Evolutionary conservation across 192 early-diverging fungal genomes (phyloP), one percentile per base, ranked within the genome.

Genomic region (Lobosporangium transversale): DNA sequence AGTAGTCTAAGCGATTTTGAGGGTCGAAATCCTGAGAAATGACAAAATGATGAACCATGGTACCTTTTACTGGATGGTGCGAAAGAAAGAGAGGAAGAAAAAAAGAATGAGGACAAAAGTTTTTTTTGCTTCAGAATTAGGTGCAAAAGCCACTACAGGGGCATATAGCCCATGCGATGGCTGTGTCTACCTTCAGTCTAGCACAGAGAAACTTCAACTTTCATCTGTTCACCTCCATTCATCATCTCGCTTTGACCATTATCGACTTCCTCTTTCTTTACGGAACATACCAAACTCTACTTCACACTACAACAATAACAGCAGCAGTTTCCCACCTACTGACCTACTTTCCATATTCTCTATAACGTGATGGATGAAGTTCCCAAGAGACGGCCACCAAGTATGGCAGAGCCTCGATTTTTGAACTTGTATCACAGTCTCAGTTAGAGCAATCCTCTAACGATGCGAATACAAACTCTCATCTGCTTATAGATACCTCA

Each of bases 401-500:
- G 73, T 76, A 76, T 18, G 50, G 12, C 24, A 7, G 4, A 35
- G 43, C 30, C 20, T 15, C 26, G 45, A 8, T 32, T 29, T 23
- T 47, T n/a, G n/a, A n/a, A n/a, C n/a, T 40, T 47, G 21, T 24
- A 48, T 37, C 50, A 32, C 4, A 31, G 6, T 35, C 10, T 37
- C 24, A 26, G n/a, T 10, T 17, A n/a, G 18, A 15, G 29, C 33
- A 35, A 6, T 3, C 12, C 15, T 26, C 14, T 5, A 17, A 29
- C 0, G 20, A n/a, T 29, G 26, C 42, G 15, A 45, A 30, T 61
- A n/a, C 18, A 10, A 40, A 40, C 37, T 10, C 7, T 40, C 35
- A n/a, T 54, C 26, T 36, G 47, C 24, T 31, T 12, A 21, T 68
- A 90, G 89, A 98, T 83, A 94, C 94, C 26, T 93, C 94, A 15